Conservation (phyloP, 352 stramenopile species). For the Pythium folliculosum region DNA sequence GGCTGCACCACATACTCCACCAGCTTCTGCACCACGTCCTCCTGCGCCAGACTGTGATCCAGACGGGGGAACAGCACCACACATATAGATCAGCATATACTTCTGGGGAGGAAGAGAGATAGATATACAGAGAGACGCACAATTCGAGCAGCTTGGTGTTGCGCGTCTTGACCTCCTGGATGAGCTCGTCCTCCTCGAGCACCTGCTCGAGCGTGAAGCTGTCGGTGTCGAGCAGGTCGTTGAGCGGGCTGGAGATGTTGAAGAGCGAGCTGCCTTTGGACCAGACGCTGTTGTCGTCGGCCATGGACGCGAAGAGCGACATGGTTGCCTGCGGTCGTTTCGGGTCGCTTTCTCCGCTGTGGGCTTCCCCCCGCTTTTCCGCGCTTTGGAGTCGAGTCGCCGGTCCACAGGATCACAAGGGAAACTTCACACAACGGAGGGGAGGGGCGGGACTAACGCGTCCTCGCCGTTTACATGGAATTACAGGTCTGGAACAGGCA, state of each 20-base stretch:
- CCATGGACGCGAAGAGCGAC: constrained; percentile 85
- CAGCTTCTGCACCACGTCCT: constrained; percentile 64
- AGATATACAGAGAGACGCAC: too few relatives aligned
- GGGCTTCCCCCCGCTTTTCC: neutral
- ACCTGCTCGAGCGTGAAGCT: constrained; percentile 94
- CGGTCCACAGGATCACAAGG: constrained; percentile 13
- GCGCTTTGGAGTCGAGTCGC: constrained; percentile 2
- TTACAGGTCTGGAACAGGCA: too few relatives aligned
- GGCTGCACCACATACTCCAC: constrained; percentile 75
- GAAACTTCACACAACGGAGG: neutral
- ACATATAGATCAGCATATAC: too few relatives aligned
- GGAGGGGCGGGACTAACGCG: too few relatives aligned
- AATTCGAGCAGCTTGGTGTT: constrained; percentile 96
- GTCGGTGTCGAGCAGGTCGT: constrained; percentile 94
- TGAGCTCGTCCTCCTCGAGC: constrained; percentile 95
- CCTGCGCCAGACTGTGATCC: constrained; percentile 81
- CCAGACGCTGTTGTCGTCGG: constrained; percentile 82
- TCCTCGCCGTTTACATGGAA: too few relatives aligned
- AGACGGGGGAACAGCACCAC: too few relatives aligned
- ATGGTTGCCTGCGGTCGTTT: constrained; percentile 30
- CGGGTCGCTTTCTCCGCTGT: neutral
- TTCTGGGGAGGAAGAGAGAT: too few relatives aligned
- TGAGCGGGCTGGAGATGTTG: constrained; percentile 92
- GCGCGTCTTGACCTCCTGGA: constrained; percentile 96
- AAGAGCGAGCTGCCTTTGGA: constrained; percentile 84